A percentile compares a stretch with the other conserved stretches of the same genome.
Conservation (phyloP, 176 grass and related monocot species). For the Lolium multiflorum region DNA sequence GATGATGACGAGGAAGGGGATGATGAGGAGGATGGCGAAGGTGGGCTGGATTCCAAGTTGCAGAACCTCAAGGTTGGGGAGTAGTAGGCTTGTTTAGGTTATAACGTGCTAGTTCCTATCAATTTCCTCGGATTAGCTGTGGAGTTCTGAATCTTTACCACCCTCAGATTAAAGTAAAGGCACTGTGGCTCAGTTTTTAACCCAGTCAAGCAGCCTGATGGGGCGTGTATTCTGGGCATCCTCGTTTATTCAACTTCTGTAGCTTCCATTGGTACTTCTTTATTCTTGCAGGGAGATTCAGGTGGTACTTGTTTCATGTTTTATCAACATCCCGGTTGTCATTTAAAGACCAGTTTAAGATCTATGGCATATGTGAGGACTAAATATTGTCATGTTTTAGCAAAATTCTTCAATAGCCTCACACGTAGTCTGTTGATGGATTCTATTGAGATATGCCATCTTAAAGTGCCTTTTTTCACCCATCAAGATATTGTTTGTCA, state of each 20-base stretch:
- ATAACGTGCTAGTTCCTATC: not conserved
- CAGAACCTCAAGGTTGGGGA: conserved; percentile 64
- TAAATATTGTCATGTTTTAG: not conserved
- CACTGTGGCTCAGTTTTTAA: not conserved
- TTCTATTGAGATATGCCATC: no score
- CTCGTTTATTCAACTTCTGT: not conserved
- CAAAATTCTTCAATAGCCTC: not conserved
- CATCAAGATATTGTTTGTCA: no score
- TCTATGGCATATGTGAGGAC: not conserved
- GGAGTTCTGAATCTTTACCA: not conserved
- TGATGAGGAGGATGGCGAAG: conserved; percentile 40
- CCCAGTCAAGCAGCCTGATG: not conserved
- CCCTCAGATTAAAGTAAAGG: not conserved
- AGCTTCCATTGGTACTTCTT: not conserved
- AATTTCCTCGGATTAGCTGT: conserved; percentile 2
- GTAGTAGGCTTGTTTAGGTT: conserved; percentile 18
- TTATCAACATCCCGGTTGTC: not conserved
- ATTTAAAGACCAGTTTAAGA: not conserved
- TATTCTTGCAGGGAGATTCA: not conserved
- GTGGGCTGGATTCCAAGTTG: conserved; percentile 56
- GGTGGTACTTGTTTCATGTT: not conserved
- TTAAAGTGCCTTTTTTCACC: no score
- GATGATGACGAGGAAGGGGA: not conserved
- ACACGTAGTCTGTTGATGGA: not conserved
- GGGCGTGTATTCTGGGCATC: not conserved